Evolutionary conservation across 2,329 filamentous ascomycete genomes (phyloP), one percentile per base, ranked within the genome.

Genomic region (Fusarium sp.): DNA sequence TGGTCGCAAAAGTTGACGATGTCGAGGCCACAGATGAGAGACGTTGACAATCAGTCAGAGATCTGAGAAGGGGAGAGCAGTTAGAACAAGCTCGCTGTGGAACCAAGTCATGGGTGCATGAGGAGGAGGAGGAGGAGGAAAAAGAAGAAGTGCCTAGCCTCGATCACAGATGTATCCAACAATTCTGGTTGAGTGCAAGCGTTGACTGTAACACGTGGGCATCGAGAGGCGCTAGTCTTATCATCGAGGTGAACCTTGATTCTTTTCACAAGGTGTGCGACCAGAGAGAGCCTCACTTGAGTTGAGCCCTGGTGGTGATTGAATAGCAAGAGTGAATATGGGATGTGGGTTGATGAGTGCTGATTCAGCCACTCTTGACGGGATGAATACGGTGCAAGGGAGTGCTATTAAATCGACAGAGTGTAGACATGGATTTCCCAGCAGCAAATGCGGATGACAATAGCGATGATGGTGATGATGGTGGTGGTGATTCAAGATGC

Each of bases 281-380:
- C 9, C 13, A 42, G 19, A 15, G 5, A 22, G 42, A 26, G 13
- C 35, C 61, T 65, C 61, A 63, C 61, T 65, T 50, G 61, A 63
- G 43, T 28, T 39, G 61, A 63, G 43, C 28, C 35, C 45, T 56
- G 45, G 44, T 48, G 29, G 51, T 40, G 45, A 35, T 45, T 41
- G 51, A 44, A 55, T 29, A 40, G 26, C 50, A 45, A 47, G 28
- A 35, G 61, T 64, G 58, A 55, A 45, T 24, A 22, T 24, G 32
- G 31, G 41, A 45, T n/a, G 46, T 51, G 36, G 47, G 50, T 28
- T 42, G 26, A 42, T 40, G 31, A 59, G 51, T 36, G 36, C 64
- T 71, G 70, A 73, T 66, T 72, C 70, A 69, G 59, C 61, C 51
- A 55, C 60, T 64, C 52, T 53, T 53, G 44, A 53, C 52, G 40